Conservation (phyloP, 2,329 filamentous ascomycete species). For the Xylariales sp. region DNA sequence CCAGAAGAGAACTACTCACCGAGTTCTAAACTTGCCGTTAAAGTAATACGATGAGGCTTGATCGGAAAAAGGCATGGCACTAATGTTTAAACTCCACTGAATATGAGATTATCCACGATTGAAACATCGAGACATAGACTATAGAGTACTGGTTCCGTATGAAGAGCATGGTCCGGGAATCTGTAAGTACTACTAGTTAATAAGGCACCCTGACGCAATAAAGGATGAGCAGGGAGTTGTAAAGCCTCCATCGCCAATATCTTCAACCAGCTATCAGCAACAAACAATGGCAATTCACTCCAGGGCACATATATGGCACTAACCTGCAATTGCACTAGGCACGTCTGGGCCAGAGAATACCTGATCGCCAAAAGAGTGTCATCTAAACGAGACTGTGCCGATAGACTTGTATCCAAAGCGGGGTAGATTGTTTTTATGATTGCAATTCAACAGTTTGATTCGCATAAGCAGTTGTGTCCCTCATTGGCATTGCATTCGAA, state of each 20-base stretch:
- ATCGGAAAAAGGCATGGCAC: constrained; percentile 36
- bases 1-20: constrained; percentile 31
- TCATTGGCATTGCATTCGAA: constrained; percentile 11
- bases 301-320: constrained; percentile 5
- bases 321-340: constrained; percentile 32
- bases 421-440: too few relatives aligned
- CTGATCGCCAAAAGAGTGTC: constrained; percentile 40
- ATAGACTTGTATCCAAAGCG: constrained; percentile 38
- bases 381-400: constrained; percentile 45
- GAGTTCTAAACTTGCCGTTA: constrained; percentile 43
- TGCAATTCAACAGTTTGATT: too few relatives aligned
- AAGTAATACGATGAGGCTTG: constrained; percentile 42
- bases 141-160: too few relatives aligned
- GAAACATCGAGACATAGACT: constrained; percentile 39
- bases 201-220: constrained; percentile 21
- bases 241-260: constrained; percentile 39
- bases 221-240: constrained; percentile 38
- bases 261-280: constrained; percentile 11
- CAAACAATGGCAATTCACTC: neutral
- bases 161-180: neutral
- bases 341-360: constrained; percentile 38
- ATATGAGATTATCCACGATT: constrained; percentile 40
- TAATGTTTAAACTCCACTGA: constrained; percentile 40
- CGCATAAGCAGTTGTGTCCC: constrained; percentile 28
- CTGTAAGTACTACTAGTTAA: neutral